Base-by-base conservation (phyloP, 2,329 filamentous ascomycete species). In the Monosporascus sp. region DNA sequence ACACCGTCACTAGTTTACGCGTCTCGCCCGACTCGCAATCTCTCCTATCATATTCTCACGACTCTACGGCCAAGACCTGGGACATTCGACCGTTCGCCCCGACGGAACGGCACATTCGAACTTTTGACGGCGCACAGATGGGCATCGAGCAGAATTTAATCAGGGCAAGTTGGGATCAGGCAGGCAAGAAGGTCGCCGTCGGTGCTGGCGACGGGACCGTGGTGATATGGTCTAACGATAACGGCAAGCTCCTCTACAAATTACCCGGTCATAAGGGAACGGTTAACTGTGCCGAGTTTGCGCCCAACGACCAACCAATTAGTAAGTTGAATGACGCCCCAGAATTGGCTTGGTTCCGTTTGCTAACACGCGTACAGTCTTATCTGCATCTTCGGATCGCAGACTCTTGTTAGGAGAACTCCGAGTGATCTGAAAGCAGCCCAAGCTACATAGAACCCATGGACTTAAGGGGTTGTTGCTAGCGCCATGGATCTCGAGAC, bases 11-110 rank as follows among this genome's bases (percentile, higher is more conserved):
- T 3, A 96, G 91, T 14, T 78, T 99, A 47, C 80, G 88, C 51
- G 83, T 97, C n/a, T 97, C 93, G 2, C 93, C 94, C 0, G 93
- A 99, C 69, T 89, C 89, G 40, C 92, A 97, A 70, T 88, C 88
- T 1, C 79, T 99, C 3, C 77, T 97, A 4, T 97, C 93, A 2
- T 94, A 96, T 65, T 87, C 91, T 7, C 94, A 97, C 78, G 94
- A 99, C 70, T 91, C 89, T 20, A 96, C 93, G 0, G 94, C 92
- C 38, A 83, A 89, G 64, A 97, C 92, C 19, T 99, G 94, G 94
- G 93, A 99, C 68, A 89, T 99, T 50, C 82, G 93, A 61, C 93
- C 94, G 0, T 99, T 97, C 72, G 93, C 94, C 7, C 91, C 94
- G 0, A 85, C 87, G 1, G 89, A 97, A 68, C 81, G 94, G 59